phyloP scores from a whole-genome alignment of 1,284 basidiomycete species.

The Leucoagaricus sp. region DNA sequence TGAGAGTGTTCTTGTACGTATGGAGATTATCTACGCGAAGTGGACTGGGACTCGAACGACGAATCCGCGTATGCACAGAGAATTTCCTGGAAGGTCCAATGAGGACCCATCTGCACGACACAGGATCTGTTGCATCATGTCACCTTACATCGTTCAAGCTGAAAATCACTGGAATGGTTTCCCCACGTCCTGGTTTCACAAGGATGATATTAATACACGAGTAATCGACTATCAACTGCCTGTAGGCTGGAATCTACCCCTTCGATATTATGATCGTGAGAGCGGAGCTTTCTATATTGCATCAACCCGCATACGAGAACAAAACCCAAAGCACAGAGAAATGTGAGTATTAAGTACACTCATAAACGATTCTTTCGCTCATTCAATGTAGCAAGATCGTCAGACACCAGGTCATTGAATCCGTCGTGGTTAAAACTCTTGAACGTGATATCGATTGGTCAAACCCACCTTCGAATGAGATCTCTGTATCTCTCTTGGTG shows the following conservation, averaged over 20 bases:
- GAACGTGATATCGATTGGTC: slow-evolving; percentile 2
- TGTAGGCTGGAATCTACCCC: not conserved
- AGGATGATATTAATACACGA: not conserved
- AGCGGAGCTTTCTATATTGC: not conserved
- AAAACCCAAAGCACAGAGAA: not conserved
- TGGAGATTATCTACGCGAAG: slow-evolving; percentile 19
- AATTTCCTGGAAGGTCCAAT: not conserved
- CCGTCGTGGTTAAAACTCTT: not conserved
- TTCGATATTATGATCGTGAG: not conserved
- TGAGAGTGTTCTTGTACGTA: slow-evolving; percentile 21
- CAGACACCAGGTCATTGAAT: not conserved
- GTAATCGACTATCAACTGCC: not conserved
- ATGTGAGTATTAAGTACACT: not conserved
- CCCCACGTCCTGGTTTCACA: not conserved
- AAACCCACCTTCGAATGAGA: not conserved
- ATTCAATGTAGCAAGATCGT: not conserved
- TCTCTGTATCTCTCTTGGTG: not conserved
- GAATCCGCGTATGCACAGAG: not conserved
- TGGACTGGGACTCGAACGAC: slow-evolving; percentile 16
- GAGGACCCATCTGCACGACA: no score
- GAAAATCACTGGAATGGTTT: no score
- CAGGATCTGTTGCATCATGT: not conserved
- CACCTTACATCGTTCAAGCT: not conserved
- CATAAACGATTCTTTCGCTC: not conserved
- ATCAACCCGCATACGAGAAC: not conserved